Evolutionary conservation across 2,329 filamentous ascomycete species (phyloP).

Genomic region (Colletotrichum tamarilloi): DNA sequence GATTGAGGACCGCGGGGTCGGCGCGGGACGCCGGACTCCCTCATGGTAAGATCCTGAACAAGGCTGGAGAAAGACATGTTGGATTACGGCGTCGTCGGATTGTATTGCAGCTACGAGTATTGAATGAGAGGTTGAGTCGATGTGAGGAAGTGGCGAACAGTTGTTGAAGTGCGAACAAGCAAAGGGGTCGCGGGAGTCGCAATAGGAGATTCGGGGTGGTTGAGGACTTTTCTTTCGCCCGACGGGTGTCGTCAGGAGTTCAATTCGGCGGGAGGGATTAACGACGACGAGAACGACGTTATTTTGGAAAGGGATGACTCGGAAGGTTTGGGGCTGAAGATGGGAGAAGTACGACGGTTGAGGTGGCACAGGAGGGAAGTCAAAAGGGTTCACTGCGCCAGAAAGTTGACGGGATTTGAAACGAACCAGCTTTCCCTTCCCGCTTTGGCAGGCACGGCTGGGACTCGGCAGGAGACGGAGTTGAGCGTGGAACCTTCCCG

Average conservation of each 20-base stretch:
- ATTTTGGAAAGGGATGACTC: background rate
- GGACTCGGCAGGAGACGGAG: constrained; percentile 33
- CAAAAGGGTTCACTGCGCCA: constrained; percentile 5
- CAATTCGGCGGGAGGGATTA: constrained; percentile 1
- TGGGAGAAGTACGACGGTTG: background rate
- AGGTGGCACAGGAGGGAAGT: constrained; percentile 14
- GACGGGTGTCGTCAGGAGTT: background rate
- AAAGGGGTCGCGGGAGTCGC: background rate
- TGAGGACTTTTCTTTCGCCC: constrained; percentile 12
- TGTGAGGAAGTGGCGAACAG: constrained; percentile 2
- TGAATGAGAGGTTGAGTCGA: background rate
- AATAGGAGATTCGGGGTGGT: background rate
- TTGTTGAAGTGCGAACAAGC: background rate
- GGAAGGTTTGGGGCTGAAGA: constrained; percentile 10
- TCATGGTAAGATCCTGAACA: constrained; percentile 72
- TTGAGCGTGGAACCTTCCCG: constrained; percentile 19
- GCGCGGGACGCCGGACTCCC: constrained; percentile 61
- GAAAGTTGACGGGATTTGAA: constrained; percentile 27
- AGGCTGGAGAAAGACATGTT: constrained; percentile 76
- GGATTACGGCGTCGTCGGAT: background rate
- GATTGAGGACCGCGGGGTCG: constrained; percentile 60
- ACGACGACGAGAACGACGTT: background rate
- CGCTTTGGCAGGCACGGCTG: constrained; percentile 4
- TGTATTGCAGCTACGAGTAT: background rate
- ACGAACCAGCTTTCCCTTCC: constrained; percentile 30